Evolutionary conservation across 2,329 filamentous ascomycete species (phyloP).

Genomic region (Dothideomycetes sp.): DNA sequence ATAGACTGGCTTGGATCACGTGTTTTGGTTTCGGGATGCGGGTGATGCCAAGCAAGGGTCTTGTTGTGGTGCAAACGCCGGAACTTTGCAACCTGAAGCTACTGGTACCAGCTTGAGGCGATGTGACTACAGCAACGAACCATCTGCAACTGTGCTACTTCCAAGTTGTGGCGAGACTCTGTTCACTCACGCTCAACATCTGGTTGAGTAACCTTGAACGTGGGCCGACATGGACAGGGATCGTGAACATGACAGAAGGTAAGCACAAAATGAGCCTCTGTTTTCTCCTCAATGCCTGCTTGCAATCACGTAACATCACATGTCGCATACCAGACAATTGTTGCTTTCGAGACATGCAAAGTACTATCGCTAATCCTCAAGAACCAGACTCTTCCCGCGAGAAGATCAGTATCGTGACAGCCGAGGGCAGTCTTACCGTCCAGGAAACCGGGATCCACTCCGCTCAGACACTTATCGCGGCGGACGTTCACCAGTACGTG

Average conservation of each 20-base stretch:
- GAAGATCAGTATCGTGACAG: conserved; percentile 23
- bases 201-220: too few species aligned
- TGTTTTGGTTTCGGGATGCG: too few species aligned
- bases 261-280: conserved; percentile 11
- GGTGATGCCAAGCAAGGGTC: neutral
- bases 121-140: too few species aligned
- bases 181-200: too few species aligned
- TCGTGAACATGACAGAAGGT: conserved; percentile 28
- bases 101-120: too few species aligned
- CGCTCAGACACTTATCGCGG: conserved; percentile 27
- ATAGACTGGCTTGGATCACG: neutral
- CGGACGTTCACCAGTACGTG: conserved; percentile 33
- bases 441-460: conserved; percentile 21
- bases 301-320: too few species aligned
- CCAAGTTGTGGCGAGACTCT: too few species aligned
- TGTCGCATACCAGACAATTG: too few species aligned
- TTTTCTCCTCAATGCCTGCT: neutral
- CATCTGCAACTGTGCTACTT: too few species aligned
- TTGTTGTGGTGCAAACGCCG: neutral
- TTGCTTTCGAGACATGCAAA: too few species aligned
- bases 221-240: conserved; percentile 23
- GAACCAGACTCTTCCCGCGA: conserved; percentile 15
- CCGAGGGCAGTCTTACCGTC: conserved; percentile 27
- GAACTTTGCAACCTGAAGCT: neutral
- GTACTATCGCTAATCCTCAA: neutral